phyloP scores from a whole-genome alignment of 148 eudicot species.

The Pouteria glomerata region DNA sequence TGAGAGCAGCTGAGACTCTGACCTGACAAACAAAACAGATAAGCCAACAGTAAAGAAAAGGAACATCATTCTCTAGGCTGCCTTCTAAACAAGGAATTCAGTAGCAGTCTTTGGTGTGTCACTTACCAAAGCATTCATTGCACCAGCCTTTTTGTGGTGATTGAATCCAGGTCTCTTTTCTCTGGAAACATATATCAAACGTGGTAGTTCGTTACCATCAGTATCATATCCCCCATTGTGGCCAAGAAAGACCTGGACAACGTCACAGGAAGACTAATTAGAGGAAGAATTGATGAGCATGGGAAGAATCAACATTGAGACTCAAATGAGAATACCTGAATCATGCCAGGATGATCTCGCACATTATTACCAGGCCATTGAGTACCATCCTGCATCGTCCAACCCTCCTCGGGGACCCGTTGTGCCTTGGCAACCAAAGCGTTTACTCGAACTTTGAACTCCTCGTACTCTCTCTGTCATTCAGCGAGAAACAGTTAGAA shows the following conservation, averaged over 20 bases:
- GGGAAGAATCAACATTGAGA: neutral
- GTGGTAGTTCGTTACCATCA: slow-evolving; percentile 26
- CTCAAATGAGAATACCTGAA: slow-evolving; percentile 11
- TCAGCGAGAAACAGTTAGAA: neutral
- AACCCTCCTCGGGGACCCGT: slow-evolving; percentile 28
- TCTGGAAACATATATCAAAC: slow-evolving; percentile 24
- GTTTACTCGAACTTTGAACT: slow-evolving; percentile 26
- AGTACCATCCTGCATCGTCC: slow-evolving; percentile 34
- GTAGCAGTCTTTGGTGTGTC: neutral
- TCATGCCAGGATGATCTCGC: slow-evolving; percentile 34
- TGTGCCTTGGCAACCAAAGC: slow-evolving; percentile 28
- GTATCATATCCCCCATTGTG: slow-evolving; percentile 21
- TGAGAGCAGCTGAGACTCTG: slow-evolving; percentile 25
- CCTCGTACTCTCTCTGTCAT: slow-evolving; percentile 29
- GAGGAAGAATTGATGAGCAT: neutral
- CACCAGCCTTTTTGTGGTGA: slow-evolving; percentile 34
- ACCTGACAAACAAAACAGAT: slow-evolving; percentile 15
- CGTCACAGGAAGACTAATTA: neutral
- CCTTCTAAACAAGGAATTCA: neutral
- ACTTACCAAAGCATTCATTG: slow-evolving; percentile 31
- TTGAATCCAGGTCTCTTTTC: slow-evolving; percentile 27
- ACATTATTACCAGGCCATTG: slow-evolving; percentile 34
- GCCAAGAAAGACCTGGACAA: slow-evolving; percentile 23
- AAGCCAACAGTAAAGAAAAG: neutral
- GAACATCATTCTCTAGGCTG: neutral